A percentile compares a stretch with the other conserved stretches of the same genome.
These are phyloP conservation scores for Botryotinia calthae DNA, from an alignment of 2,329 filamentous ascomycete genomes.

Conservation along the genomic window DNA sequence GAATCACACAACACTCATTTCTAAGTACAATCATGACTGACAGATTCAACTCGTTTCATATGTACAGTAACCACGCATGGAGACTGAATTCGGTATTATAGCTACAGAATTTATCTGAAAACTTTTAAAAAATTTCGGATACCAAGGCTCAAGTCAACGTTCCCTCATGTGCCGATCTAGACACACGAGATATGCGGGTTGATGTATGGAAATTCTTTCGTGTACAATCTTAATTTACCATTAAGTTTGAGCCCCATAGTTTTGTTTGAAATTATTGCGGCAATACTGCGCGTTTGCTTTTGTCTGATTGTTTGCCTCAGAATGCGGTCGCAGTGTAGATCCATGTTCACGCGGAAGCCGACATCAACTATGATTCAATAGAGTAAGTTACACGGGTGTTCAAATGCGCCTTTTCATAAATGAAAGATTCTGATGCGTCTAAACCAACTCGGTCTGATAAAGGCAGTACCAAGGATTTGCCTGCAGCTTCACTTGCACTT, in stretches of 20 bases:
- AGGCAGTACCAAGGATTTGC: background rate
- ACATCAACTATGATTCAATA: background rate
- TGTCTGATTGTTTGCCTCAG: background rate
- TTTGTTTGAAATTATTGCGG: background rate
- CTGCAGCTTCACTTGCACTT: background rate
- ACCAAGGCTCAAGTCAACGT: background rate
- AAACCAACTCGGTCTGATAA: background rate
- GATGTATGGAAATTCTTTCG: background rate
- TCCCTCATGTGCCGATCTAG: too few relatives aligned
- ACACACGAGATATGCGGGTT: background rate
- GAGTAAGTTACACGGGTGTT: background rate
- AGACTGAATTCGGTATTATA: background rate
- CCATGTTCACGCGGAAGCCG: background rate
- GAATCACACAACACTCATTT: accelerated
- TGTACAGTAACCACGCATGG: background rate
- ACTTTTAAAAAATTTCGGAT: background rate
- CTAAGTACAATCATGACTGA: background rate
- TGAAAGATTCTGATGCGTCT: background rate
- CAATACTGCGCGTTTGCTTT: background rate
- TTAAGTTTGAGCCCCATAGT: background rate
- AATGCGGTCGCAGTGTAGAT: background rate
- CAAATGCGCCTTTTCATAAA: background rate
- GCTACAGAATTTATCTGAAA: background rate
- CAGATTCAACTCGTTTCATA: background rate
- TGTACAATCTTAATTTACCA: background rate